Base-by-base conservation (phyloP, 192 early-diverging fungal genomes). In the Backusella luteola region DNA sequence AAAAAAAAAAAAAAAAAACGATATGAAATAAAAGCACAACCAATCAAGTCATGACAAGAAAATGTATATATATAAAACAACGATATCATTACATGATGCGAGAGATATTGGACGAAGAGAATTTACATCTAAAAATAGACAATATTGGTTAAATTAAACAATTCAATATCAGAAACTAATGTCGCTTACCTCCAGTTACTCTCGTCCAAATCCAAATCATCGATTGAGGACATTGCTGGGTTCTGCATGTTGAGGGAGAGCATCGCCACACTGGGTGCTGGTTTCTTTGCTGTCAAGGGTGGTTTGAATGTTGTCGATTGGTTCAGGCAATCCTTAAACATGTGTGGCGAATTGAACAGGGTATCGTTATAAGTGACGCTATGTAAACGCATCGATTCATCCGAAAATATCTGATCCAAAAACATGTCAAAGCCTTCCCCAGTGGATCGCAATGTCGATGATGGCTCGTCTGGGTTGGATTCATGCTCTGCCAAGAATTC, bases 401-500 rank as follows among this genome's bases (percentile, higher is more conserved):
- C 35, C 7, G 35, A 35, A 17, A 46, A 29, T 44, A 29, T 71
- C 70, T 63, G 56, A 46, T 71, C 70, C 70, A 71, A 14, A 14
- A 63, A 14, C 56, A 71, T 44, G 21, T 70, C 69, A 32, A 69
- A 38, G 17, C 42, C 38, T 34, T 35, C 49, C 29, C 68, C 52
- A 63, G 34, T 38, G 0, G 2, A 23, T 52, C 11, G 26, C n/a
- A n/a, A 42, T 29, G 32, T 59, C 21, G 56, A 63, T 26, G 56
- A 63, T 14, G 56, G 21, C 14, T 63, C 41, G 6, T 34, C 21
- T 35, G 36, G 11, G 8, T 42, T 26, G 41, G 67, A 46, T 14
- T 71, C 77, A 52, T 83, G 74, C 49, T 77, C 38, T 14, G 42
- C 44, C n/a, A 78, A 34, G 21, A 79, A 83, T 2, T 83, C 74